phyloP scores from a whole-genome alignment of 2,329 filamentous ascomycete species.

The Aspergillus brunneoviolaceus region DNA sequence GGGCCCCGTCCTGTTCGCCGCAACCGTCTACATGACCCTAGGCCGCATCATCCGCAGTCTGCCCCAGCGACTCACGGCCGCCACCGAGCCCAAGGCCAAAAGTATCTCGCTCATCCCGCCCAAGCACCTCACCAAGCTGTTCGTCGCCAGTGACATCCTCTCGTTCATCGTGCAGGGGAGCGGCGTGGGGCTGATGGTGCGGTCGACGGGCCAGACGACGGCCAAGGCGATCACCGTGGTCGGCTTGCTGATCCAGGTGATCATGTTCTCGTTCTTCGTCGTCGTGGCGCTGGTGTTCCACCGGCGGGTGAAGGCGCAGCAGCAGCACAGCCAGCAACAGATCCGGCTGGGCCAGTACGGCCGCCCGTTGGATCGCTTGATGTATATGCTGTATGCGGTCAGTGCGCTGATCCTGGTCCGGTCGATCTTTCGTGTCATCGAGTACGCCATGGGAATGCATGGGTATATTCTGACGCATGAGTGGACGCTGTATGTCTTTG shows the following conservation, averaged over 20 bases:
- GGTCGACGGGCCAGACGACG: constrained; percentile 1
- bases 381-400: constrained; percentile 23
- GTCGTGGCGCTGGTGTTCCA: constrained; percentile 23
- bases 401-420: constrained; percentile 43
- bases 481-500: constrained; percentile 48
- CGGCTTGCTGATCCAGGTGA: constrained; percentile 29
- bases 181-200: constrained; percentile 23
- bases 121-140: constrained; percentile 48
- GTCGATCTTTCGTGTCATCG: constrained; percentile 50
- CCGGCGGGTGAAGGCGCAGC: constrained; percentile 16
- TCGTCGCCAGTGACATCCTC: constrained; percentile 50
- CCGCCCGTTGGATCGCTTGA: constrained; percentile 14
- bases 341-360: neutral
- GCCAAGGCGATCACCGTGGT: constrained; percentile 20
- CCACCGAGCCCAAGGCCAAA: constrained; percentile 33
- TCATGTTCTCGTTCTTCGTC: constrained; percentile 29
- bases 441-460: constrained; percentile 46
- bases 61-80: neutral
- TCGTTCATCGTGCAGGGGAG: constrained; percentile 48
- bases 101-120: constrained; percentile 45
- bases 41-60: constrained; percentile 45
- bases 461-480: constrained; percentile 46
- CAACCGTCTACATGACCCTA: constrained; percentile 52
- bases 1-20: constrained; percentile 51
- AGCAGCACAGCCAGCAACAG: neutral